Conservation (phyloP, 768 basidiomycete genomes). For the Phallus indusiatus region DNA sequence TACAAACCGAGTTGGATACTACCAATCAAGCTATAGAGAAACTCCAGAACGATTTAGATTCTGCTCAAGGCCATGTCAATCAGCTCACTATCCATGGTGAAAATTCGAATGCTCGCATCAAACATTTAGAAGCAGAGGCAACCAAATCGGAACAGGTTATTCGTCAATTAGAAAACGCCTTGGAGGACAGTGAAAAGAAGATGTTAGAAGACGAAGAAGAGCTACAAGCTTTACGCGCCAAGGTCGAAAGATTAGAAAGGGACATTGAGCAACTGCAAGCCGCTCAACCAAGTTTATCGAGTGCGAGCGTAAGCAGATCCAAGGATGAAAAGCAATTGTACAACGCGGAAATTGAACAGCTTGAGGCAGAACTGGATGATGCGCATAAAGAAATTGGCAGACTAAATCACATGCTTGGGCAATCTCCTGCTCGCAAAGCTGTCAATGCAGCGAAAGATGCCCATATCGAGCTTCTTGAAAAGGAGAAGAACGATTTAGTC, state of each 20-base stretch:
- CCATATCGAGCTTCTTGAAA: conserved; percentile 66
- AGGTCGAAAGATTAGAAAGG: conserved; percentile 5
- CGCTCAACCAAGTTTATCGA: conserved; percentile 18
- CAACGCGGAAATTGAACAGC: conserved; percentile 46
- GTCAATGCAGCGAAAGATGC: conserved; percentile 70
- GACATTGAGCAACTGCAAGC: neutral
- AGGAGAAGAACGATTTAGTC: conserved; percentile 64
- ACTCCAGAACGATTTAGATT: conserved; percentile 22
- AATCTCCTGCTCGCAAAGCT: conserved; percentile 68
- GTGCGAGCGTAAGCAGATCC: conserved; percentile 21
- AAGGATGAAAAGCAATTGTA: conserved; percentile 37
- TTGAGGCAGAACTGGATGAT: conserved; percentile 69
- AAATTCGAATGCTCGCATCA: conserved; percentile 38
- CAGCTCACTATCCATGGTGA: conserved; percentile 36
- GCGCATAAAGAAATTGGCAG: conserved; percentile 70
- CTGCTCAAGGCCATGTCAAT: conserved; percentile 35
- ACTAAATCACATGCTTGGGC: conserved; percentile 53
- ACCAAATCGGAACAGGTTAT: conserved; percentile 42
- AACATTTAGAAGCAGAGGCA: conserved; percentile 42
- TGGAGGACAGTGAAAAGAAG: conserved; percentile 65
- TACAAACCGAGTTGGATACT: conserved; percentile 49
- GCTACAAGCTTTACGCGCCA: conserved; percentile 4
- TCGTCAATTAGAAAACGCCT: conserved; percentile 63
- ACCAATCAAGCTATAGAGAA: conserved; percentile 53
- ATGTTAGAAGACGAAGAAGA: conserved; percentile 37